Evolutionary conservation across 139 green algal species (phyloP), one percentile per base, ranked within the genome.

Genomic region (Limnomonas spitsbergensis): DNA sequence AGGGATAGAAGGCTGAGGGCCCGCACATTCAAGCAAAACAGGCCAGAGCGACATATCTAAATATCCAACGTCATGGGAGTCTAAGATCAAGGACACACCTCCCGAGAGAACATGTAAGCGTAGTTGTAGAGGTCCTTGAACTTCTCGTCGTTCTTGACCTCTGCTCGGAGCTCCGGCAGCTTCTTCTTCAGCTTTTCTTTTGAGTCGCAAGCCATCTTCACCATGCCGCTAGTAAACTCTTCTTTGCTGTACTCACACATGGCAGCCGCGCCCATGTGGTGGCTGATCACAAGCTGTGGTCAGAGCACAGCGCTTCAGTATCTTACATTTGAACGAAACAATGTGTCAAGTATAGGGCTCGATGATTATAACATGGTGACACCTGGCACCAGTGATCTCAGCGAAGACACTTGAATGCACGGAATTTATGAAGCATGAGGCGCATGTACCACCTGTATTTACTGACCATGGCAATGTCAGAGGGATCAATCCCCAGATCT

Each of bases 171-270:
- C 36, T 86, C 73, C 1, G 90, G 90, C 56, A 97, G 83, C 78
- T 87, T 87, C 4, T 78, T 80, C 38, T 85, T 88, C 40, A 97
- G 82, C 83, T 92, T 91, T 34, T 90, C 88, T 2, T 95, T 39
- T 26, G 47, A 88, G 84, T 95, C 91, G 20, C 61, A 38, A 6
- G 75, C 80, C 72, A 94, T 86, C 37, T 84, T 80, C 0, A 85
- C 54, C 85, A 95, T 81, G 27, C 91, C 90, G 1, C 69, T 69
- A 29, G 89, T 84, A 80, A 96, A 97, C 84, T 97, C 93, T 3
- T 74, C 80, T 35, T 85, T 83, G 34, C 67, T 93, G 80, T 89
- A 98, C 88, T 98, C 93, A 73, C 93, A 92, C 95, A 98, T 98
- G 36, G 87, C 83, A 2, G 80, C 89, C 14, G 94, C 93, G 26